A percentile compares a stretch with the other conserved stretches of the same genome.
phyloP scores from a whole-genome alignment of 352 stramenopile genomes.

The Pythium folliculosum region DNA sequence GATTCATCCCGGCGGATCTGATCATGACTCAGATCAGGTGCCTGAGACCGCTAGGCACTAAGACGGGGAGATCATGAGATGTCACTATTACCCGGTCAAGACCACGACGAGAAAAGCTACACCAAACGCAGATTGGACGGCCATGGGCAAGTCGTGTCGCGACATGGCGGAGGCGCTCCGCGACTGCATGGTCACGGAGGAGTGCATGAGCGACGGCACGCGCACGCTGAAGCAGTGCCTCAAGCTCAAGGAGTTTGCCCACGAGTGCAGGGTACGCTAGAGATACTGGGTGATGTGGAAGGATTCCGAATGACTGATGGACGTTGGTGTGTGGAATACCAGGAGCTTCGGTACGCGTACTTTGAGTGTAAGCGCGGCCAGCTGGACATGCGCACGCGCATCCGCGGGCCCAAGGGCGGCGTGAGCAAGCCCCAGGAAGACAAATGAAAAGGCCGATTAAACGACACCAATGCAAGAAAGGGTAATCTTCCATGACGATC shows the following conservation, averaged over 20 bases:
- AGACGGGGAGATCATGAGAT: too few species aligned
- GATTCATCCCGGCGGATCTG: background rate
- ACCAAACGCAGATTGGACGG: background rate
- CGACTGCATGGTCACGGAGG: constrained; percentile 76
- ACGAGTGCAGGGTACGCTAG: constrained; percentile 68
- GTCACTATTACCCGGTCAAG: too few species aligned
- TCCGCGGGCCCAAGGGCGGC: constrained; percentile 77
- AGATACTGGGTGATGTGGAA: background rate
- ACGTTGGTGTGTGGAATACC: background rate
- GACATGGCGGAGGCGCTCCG: constrained; percentile 82
- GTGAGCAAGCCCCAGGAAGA: constrained; percentile 46
- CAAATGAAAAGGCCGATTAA: background rate
- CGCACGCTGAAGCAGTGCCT: constrained; percentile 80
- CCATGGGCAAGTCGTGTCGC: constrained; percentile 82
- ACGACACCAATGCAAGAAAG: background rate
- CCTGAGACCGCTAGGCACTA: background rate
- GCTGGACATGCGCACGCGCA: constrained; percentile 82
- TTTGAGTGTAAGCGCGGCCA: constrained; percentile 87
- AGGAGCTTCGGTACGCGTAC: constrained; percentile 80
- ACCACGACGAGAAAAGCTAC: background rate
- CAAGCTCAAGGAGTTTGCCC: constrained; percentile 54
- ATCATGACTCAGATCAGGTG: background rate
- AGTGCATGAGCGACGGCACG: constrained; percentile 79
- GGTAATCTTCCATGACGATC: too few species aligned
- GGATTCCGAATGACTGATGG: background rate